Conservation (phyloP, 768 basidiomycete genomes). For the Leccinum olivaceopallidum region DNA sequence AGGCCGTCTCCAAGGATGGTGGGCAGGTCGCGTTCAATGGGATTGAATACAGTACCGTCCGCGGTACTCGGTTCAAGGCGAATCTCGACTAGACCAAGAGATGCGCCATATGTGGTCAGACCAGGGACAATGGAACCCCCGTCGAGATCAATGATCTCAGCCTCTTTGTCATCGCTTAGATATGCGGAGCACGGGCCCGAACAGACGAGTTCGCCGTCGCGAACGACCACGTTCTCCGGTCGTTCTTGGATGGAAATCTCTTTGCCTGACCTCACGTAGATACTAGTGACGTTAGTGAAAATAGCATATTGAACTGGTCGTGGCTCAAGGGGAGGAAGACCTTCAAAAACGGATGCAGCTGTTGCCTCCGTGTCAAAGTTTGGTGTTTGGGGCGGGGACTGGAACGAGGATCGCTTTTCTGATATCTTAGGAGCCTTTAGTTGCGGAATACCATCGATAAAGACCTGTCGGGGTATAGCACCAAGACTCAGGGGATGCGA, state of each 20-base stretch:
- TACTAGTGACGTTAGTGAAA: slow-evolving; percentile 63
- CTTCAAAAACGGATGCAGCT: slow-evolving; percentile 63
- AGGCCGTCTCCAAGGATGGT: slow-evolving; percentile 11
- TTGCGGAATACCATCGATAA: slow-evolving; percentile 85
- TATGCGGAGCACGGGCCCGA: slow-evolving; percentile 36
- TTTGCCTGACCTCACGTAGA: slow-evolving; percentile 38
- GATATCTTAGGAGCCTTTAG: slow-evolving; percentile 47
- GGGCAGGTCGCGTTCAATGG: slow-evolving; percentile 47
- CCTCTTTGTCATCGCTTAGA: slow-evolving; percentile 19
- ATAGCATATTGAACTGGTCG: slow-evolving; percentile 40
- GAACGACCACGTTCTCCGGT: slow-evolving; percentile 37
- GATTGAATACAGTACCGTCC: slow-evolving; percentile 64
- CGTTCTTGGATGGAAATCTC: slow-evolving; percentile 27
- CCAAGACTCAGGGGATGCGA: slow-evolving; percentile 74
- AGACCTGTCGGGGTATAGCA: slow-evolving; percentile 73
- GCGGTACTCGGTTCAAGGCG: slow-evolving; percentile 63
- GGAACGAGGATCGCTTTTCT: slow-evolving; percentile 40
- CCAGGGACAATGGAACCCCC: slow-evolving; percentile 74
- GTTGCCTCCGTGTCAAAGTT: slow-evolving; percentile 70
- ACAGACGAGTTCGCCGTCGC: slow-evolving; percentile 56
- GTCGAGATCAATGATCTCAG: slow-evolving; percentile 57
- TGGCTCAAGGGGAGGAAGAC: slow-evolving; percentile 69
- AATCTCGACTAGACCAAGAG: slow-evolving; percentile 72
- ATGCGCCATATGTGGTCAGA: slow-evolving; percentile 69
- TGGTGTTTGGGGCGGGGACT: slow-evolving; percentile 56